phyloP scores from a whole-genome alignment of 2,329 filamentous ascomycete species.

The Neofusicoccum cordaticola region DNA sequence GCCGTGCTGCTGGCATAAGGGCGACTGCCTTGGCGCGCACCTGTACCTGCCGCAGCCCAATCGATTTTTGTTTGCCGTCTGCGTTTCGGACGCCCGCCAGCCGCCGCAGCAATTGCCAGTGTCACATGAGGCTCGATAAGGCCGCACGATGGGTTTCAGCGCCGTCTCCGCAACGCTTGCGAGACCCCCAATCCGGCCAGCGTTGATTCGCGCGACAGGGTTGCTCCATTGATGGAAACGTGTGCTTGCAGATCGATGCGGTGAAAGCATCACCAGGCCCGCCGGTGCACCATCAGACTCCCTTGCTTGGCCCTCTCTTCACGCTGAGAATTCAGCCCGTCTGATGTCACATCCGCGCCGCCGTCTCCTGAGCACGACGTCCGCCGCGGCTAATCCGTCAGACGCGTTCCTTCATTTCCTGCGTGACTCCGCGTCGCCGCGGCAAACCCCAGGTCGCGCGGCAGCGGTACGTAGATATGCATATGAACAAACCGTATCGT shows the following conservation, averaged over 20 bases:
- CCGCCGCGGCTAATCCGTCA: background rate
- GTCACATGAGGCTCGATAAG: slow-evolving; percentile 1
- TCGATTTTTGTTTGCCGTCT: slow-evolving; percentile 1
- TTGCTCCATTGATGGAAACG: slow-evolving; percentile 14
- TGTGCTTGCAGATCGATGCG: slow-evolving; percentile 18
- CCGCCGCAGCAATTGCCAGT: background rate
- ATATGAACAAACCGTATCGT: slow-evolving; percentile 2
- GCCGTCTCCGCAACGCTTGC: slow-evolving; percentile 1
- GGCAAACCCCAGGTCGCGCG: background rate
- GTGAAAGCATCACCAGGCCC: slow-evolving; percentile 15
- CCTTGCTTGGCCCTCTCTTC: slow-evolving; percentile 17
- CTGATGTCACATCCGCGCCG: slow-evolving; percentile 16
- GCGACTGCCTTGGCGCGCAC: slow-evolving; percentile 5
- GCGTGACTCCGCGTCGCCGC: slow-evolving; percentile 4
- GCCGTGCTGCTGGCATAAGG: slow-evolving; percentile 1
- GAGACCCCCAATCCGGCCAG: background rate
- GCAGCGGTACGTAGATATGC: background rate
- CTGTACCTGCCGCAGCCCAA: slow-evolving; percentile 2
- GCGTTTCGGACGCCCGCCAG: background rate
- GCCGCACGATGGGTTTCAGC: slow-evolving; percentile 2
- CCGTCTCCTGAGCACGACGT: slow-evolving; percentile 15
- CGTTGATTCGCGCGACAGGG: slow-evolving; percentile 6
- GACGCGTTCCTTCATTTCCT: slow-evolving; percentile 16
- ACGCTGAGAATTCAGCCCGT: slow-evolving; percentile 2
- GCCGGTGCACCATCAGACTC: background rate